phyloP scores from a whole-genome alignment of 1,139 yeast genomes.

The Yamadazyma sp. region DNA sequence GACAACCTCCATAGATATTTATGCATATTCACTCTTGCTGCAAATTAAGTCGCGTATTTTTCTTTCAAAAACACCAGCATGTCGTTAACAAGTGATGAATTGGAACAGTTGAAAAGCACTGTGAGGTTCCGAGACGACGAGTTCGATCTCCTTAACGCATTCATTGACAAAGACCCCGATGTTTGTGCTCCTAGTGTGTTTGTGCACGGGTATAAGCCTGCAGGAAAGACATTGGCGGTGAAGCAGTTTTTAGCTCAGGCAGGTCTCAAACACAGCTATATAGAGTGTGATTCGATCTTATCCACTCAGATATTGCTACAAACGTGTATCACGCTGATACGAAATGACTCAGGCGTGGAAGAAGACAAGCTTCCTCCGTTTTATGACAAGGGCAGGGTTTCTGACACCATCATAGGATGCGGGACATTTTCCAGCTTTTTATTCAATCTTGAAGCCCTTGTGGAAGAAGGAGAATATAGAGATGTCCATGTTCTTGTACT shows the following conservation, averaged over 20 bases:
- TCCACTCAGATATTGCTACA: conserved; percentile 41
- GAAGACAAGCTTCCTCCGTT: conserved; percentile 9
- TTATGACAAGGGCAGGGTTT: conserved; percentile 17
- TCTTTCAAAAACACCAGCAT: neutral
- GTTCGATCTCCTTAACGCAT: conserved; percentile 28
- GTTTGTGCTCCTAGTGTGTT: conserved; percentile 30
- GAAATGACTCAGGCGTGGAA: conserved; percentile 28
- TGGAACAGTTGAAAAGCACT: neutral
- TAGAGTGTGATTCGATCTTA: conserved; percentile 42
- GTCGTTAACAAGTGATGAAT: neutral
- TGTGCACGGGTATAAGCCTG: conserved; percentile 43
- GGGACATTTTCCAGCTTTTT: conserved; percentile 52
- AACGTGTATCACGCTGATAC: conserved; percentile 31
- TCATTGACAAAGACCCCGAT: conserved; percentile 21
- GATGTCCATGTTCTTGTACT: conserved; percentile 54
- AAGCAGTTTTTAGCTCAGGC: conserved; percentile 24
- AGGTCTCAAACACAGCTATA: conserved; percentile 24
- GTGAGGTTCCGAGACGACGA: conserved; percentile 15
- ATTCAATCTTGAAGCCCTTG: conserved; percentile 39
- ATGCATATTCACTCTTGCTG: neutral
- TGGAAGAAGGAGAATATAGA: conserved; percentile 27
- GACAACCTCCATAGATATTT: conserved; percentile 35
- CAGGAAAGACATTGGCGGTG: conserved; percentile 40
- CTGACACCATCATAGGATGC: conserved; percentile 23
- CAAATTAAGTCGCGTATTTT: neutral